Conservation (phyloP, 2,329 filamentous ascomycete genomes). For the Penicillium polonicum region DNA sequence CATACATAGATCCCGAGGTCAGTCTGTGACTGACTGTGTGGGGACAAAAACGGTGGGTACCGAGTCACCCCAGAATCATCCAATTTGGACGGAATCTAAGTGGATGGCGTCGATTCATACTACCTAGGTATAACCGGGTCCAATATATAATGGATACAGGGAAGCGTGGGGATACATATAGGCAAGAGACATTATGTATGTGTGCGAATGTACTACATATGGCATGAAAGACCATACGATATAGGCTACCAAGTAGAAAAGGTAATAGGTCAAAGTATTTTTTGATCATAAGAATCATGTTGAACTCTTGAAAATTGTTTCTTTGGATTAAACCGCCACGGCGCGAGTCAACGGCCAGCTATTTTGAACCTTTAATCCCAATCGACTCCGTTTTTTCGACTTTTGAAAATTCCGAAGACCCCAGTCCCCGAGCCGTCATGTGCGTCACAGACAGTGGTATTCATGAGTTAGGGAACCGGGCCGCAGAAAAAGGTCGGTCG, state of each 20-base stretch:
- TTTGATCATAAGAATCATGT: conserved; percentile 34
- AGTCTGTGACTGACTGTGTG: neutral
- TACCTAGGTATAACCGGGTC: neutral
- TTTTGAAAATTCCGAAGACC: conserved; percentile 34
- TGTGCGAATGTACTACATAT: no score
- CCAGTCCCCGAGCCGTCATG: conserved; percentile 32
- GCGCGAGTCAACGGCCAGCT: conserved; percentile 43
- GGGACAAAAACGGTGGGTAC: neutral
- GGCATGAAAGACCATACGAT: neutral
- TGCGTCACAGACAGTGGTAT: conserved; percentile 40
- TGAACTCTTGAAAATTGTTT: conserved; percentile 40
- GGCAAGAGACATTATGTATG: neutral
- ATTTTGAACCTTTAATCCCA: conserved; percentile 44
- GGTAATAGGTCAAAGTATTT: conserved; percentile 21
- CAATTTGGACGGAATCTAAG: neutral
- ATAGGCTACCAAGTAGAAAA: conserved; percentile 9
- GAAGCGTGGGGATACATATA: neutral
- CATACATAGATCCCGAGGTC: neutral
- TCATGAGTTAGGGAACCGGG: conserved; percentile 33
- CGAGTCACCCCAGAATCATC: neutral
- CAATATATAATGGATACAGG: neutral
- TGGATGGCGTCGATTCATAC: neutral
- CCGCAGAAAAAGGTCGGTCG: conserved; percentile 40
- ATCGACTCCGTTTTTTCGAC: conserved; percentile 41
- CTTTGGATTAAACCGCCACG: conserved; percentile 46